Percentiles rank a stretch among this genome's conserved stretches.
phyloP scores from a whole-genome alignment of 192 early-diverging fungal species.

The Spizellomyces punctatus region DNA sequence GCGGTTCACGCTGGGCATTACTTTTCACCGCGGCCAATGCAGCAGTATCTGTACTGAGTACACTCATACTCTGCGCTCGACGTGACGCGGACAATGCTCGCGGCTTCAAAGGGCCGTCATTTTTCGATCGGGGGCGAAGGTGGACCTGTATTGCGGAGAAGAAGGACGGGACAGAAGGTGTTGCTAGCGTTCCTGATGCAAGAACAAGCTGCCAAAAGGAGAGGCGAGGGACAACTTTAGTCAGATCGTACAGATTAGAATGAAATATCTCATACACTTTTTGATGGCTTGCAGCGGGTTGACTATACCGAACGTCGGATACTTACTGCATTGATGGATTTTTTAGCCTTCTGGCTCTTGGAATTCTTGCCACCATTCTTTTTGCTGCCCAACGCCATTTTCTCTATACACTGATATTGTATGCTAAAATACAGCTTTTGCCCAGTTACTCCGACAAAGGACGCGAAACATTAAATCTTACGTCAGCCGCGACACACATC shows the following conservation, averaged over 20 bases:
- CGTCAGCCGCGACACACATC: no score
- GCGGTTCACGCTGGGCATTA: not conserved
- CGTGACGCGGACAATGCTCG: conserved; percentile 8
- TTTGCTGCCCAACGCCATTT: conserved; percentile 7
- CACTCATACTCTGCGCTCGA: conserved; percentile 31
- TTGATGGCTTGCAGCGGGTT: no score
- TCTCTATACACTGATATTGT: not conserved
- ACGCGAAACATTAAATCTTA: no score
- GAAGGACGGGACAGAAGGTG: conserved; percentile 28
- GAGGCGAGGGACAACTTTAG: not conserved
- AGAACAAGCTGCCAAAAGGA: conserved; percentile 30
- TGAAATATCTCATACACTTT: not conserved
- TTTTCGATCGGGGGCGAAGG: conserved; percentile 14
- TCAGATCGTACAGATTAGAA: not conserved
- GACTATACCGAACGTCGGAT: not conserved
- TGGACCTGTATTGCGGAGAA: conserved; percentile 31
- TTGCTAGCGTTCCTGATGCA: conserved; percentile 32
- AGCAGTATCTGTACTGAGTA: conserved; percentile 1
- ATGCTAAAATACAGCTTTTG: no score
- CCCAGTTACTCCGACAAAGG: no score
- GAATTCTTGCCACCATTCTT: not conserved
- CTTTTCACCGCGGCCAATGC: not conserved
- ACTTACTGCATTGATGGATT: conserved; percentile 37
- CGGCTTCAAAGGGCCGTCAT: not conserved
- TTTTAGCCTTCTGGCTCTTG: conserved; percentile 33